Evolutionary conservation across 306 rosid species (phyloP), one percentile per base, ranked within the genome.

Genomic region (Abrus precatorius): DNA sequence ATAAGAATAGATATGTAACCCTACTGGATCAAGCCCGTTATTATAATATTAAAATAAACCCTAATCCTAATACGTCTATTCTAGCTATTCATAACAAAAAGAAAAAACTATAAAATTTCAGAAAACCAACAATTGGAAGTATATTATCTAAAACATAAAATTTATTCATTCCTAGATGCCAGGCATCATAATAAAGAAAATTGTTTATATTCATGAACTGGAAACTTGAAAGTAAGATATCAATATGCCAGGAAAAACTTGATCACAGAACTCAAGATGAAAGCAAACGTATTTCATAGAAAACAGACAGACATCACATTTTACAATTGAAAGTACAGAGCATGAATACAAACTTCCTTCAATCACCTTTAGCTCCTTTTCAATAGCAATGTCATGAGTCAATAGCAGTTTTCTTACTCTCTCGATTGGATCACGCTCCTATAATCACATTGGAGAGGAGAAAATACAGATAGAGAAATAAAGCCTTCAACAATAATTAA

Each of bases 351-450:
- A 72, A 45, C 47, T 13, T 53, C 45, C 64, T 50, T 5, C 61
- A 47, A 56, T 68, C 85, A 93, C 96, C 94, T 93, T 93, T 69
- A 93, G 88, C 83, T 93, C 97, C 85, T 91, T 89, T 59, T 93
- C 97, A 72, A 88, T 69, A 69, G 97, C 88, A 83, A 93, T 33
- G 34, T 91, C 92, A 69, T 93, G 90, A 38, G 89, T 36, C 20
- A 89, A 43, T 55, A 93, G 48, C 85, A 93, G 88, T 87, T 91
- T 93, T 73, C 93, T 86, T 47, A 91, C 75, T 82, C 98, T 90
- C 80, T 93, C 98, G 80, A 93, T 14, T 9, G 98, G 95, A 85
- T 93, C 98, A 78, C 98, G 98, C 83, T 91, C 98, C 98, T 93
- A 84, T 34, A 74, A 85, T 79, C 64, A 79, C 6, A 81, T 70